A percentile compares a stretch with the other conserved stretches of the same genome.
These are phyloP conservation scores for Aschersonia sp. DNA, from an alignment of 2,329 filamentous ascomycete species.

Conservation along the genomic window DNA sequence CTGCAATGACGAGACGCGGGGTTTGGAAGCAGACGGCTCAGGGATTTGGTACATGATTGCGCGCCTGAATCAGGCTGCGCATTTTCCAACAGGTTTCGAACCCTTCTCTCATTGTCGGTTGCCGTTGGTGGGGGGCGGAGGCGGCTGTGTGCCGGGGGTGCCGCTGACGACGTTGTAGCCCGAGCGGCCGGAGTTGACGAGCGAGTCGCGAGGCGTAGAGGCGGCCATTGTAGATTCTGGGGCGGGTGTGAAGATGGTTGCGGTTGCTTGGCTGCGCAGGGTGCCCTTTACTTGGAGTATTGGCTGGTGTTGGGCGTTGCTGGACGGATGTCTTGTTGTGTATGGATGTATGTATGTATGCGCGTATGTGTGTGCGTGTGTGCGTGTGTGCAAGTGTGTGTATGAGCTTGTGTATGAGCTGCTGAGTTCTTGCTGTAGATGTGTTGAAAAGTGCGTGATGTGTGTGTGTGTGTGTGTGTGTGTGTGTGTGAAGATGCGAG, in stretches of 20 bases:
- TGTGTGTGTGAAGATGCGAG: too few species aligned
- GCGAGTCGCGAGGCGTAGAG: constrained; percentile 11
- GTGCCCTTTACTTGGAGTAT: neutral
- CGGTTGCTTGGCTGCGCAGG: neutral
- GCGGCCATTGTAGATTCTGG: constrained; percentile 5
- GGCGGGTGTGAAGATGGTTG: constrained; percentile 7
- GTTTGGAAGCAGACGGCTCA: too few species aligned
- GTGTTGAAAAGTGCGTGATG: too few species aligned
- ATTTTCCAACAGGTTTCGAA: neutral
- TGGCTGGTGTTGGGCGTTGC: neutral
- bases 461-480: too few species aligned
- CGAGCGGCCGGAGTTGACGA: constrained; percentile 24
- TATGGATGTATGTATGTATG: neutral
- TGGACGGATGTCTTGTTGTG: neutral
- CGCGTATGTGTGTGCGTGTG: neutral
- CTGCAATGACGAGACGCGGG: too few species aligned
- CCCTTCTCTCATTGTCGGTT: neutral
- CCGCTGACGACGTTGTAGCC: constrained; percentile 26
- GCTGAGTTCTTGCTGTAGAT: too few species aligned
- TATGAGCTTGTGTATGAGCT: neutral
- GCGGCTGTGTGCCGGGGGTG: constrained; percentile 9
- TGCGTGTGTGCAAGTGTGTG: neutral
- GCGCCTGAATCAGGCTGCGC: neutral
- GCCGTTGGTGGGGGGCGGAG: neutral
- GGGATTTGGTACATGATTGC: neutral